A percentile compares a stretch with the other conserved stretches of the same genome.
phyloP scores from a whole-genome alignment of 352 stramenopile genomes.

The Thalassiosira livingstoniorum region DNA sequence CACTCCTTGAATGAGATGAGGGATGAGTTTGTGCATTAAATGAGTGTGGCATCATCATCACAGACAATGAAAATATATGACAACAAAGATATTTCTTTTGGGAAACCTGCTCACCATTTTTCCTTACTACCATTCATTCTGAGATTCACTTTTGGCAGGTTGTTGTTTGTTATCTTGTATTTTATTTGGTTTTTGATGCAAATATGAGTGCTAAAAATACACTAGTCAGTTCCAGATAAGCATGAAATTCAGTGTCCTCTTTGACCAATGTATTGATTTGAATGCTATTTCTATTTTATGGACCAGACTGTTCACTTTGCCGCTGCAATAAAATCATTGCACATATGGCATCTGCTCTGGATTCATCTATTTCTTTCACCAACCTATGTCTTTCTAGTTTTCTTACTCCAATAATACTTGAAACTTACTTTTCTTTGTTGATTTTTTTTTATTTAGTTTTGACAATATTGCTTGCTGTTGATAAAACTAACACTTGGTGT shows the following conservation, averaged over 20 bases:
- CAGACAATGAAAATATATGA: conserved; percentile 41
- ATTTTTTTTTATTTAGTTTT: not conserved
- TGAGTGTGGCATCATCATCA: conserved; percentile 18
- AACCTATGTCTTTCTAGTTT: not conserved
- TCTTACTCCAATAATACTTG: not conserved
- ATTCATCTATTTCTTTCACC: not conserved
- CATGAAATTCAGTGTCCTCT: not conserved
- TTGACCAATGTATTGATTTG: not conserved
- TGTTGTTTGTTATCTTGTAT: too few species aligned
- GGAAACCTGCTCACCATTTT: conserved; percentile 28
- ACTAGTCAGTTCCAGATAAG: too few species aligned
- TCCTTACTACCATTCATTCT: conserved; percentile 11
- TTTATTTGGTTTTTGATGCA: too few species aligned
- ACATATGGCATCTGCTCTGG: not conserved
- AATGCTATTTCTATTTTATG: not conserved
- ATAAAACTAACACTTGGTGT: too few species aligned
- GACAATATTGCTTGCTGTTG: not conserved
- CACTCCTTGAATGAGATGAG: conserved; percentile 43
- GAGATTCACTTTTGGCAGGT: conserved; percentile 3
- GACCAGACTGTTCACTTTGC: not conserved
- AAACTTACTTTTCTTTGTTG: not conserved
- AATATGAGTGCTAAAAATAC: too few species aligned
- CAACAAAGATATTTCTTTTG: not conserved
- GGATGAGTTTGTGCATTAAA: not conserved
- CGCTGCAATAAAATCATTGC: not conserved